Evolutionary conservation across 1,284 basidiomycete species (phyloP), one percentile per base, ranked within the genome.

Genomic region (Puccinia triticina): DNA sequence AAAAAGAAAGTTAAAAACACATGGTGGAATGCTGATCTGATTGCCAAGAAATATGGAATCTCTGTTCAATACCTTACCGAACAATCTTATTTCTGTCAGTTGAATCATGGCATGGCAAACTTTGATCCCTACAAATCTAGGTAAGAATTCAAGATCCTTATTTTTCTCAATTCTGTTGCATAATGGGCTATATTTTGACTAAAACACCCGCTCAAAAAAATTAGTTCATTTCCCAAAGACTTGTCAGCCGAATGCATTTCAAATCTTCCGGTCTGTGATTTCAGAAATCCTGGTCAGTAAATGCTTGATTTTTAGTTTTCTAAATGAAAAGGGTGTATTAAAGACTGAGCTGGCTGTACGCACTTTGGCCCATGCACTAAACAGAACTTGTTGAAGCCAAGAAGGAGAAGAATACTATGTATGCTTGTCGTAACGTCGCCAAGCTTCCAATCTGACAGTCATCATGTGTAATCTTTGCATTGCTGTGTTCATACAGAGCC

Each of bases 251-350:
- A 69, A 53, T 79, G 77, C 34, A 72, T 79, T 18, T 66, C 67
- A n/a, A 79, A 79, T 50, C 67, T 79, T 43, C 66, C 77, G 0
- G 77, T 79, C 50, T 79, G 77, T 32, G 77, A 79, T 79, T 67
- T 79, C n/a, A 46, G 77, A 57, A 37, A 79, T 55, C 77, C 48
- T 67, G 77, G 77, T 79, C n/a, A 72, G 67, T 16, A 4, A 34
- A 7, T 14, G 2, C 23, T 8, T 11, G 16, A 4, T 0, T 32
- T 16, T 32, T 23, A 72, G 29, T n/a, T 23, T 50, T 16, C 3
- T 10, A 50, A 18, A 71, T 64, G 57, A 26, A 32, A 12, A 43
- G 53, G 23, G 5, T n/a, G 16, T 11, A 43, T 40, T 64, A 34
- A 72, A 43, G n/a, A 26, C 46, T 26, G 29, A 32, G 48, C 40